These are phyloP conservation scores for Eucalyptus pauciflora DNA, from an alignment of 345 rosid species.

Conservation along the genomic window DNA sequence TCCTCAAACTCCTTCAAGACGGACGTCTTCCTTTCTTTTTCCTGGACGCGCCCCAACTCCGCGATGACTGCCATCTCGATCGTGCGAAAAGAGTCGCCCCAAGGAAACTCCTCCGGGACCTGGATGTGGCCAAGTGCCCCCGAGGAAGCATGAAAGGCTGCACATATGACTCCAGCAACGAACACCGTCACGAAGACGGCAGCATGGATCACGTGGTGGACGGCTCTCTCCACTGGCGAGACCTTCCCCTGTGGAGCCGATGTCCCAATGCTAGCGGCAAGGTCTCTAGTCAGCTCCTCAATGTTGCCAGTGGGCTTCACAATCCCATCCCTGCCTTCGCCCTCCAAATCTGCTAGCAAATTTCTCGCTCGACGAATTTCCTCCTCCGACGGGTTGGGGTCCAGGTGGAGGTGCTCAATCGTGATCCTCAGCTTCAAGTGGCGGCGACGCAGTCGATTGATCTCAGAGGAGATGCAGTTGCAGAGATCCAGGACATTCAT, in stretches of 20 bases:
- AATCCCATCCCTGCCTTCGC: neutral
- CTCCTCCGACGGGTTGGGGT: neutral
- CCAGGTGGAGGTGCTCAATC: neutral
- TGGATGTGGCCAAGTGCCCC: neutral
- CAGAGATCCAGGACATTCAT: neutral
- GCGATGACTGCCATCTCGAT: neutral
- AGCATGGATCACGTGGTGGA: neutral
- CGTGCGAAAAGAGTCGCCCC: too few relatives aligned
- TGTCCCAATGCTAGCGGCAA: neutral
- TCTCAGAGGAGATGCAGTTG: neutral
- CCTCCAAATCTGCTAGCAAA: neutral
- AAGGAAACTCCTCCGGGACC: neutral
- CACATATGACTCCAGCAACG: neutral
- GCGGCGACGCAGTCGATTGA: fast-evolving
- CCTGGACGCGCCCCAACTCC: neutral
- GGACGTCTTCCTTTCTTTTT: neutral
- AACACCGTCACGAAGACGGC: neutral
- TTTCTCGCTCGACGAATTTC: neutral
- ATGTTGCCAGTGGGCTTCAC: neutral
- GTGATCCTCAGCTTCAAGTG: neutral
- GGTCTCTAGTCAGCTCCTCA: neutral
- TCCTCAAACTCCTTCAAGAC: neutral
- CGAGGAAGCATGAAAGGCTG: neutral
- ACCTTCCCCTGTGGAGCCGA: neutral
- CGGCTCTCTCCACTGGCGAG: neutral